Evolutionary conservation across 1,284 basidiomycete genomes (phyloP), one percentile per base, ranked within the genome.

Genomic region (Rhodotorula sp.): DNA sequence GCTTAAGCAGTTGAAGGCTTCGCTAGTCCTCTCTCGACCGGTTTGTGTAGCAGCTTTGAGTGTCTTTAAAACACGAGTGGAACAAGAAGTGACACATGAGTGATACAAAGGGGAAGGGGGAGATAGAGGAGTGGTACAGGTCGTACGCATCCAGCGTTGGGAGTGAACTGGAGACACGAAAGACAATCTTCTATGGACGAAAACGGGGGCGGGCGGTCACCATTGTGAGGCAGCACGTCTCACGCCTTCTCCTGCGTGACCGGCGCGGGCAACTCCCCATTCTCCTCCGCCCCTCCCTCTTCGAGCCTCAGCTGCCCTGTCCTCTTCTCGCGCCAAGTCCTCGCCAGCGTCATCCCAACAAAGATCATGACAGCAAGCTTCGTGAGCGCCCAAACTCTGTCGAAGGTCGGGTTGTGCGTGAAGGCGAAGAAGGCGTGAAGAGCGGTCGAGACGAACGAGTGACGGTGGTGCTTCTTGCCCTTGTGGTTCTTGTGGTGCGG

Each of bases 1-100:
- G 58, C 51, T 32, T 67, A 56, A 63, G 24, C 24, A n/a, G 36
- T 36, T 36, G 39, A n/a, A n/a, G n/a, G n/a, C n/a, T n/a, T 44
- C 13, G 39, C 39, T 15, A 10, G 39, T n/a, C 39, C 39, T 44
- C 39, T 44, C 39, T 17, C 19, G 36, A 17, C 19, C 39, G 11
- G 39, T 15, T 44, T n/a, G n/a, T n/a, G n/a, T n/a, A n/a, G n/a
- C n/a, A n/a, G n/a, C n/a, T n/a, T n/a, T n/a, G n/a, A n/a, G 19
- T 17, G 19, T 44, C 13, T 44, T 15, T 17, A 44, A 15, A 44
- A 17, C 39, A 44, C 39, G 39, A 44, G 19, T 44, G 13, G 11
- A 44, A 44, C 39, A 17, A 44, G 39, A 15, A 3, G 39, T 44
- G 39, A 44, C 39, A 44, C 11, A 44, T 10, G 13, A 44, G 39